Evolutionary conservation across 2,329 filamentous ascomycete genomes (phyloP), one percentile per base, ranked within the genome.

Genomic region (Ophiostoma ips): DNA sequence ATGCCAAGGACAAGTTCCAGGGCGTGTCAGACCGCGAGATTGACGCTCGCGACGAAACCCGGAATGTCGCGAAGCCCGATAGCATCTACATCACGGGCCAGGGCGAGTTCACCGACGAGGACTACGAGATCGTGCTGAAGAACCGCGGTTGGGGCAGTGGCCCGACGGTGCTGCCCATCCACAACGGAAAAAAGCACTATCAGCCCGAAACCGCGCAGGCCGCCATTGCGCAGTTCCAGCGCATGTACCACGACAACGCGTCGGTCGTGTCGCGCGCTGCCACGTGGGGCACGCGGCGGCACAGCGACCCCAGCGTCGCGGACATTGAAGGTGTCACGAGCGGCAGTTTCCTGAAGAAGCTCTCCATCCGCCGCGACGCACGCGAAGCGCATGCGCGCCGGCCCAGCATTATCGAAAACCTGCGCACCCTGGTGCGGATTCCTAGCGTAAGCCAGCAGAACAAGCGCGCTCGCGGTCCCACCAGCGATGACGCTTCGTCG

Each of bases 241-340:
- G 64, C 11, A 68, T 75, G 66, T 72, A 66, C 49, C 68, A 67
- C 18, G 75, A 79, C 54, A 78, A 69, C 45, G 72, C 71, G 28
- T 82, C 79, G 0, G 67, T 81, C 11, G 62, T 79, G 10, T 83
- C 79, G 2, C 69, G 76, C 54, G 73, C 79, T 13, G 82, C 82
- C 16, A 87, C 83, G 0, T 80, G 83, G 71, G 83, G 83, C 15
- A 87, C 83, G 2, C 73, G 77, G 7, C 75, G 81, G 38, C 74
- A 76, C 51, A 83, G 81, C 61, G 68, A 83, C 46, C 77, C 81
- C 2, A 79, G 73, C 56, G 58, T 72, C 50, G 55, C 68, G 5
- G 80, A 84, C 51, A 65, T 79, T 28, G 79, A 82, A 35, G 77
- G 72, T 16, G 66, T 82, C 40, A 71, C 69, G 9, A 74, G 73